Percentiles rank a stretch among this genome's conserved stretches.
Conservation (phyloP, 2,329 filamentous ascomycete species). For the Aspergillus pseudotamarii region DNA sequence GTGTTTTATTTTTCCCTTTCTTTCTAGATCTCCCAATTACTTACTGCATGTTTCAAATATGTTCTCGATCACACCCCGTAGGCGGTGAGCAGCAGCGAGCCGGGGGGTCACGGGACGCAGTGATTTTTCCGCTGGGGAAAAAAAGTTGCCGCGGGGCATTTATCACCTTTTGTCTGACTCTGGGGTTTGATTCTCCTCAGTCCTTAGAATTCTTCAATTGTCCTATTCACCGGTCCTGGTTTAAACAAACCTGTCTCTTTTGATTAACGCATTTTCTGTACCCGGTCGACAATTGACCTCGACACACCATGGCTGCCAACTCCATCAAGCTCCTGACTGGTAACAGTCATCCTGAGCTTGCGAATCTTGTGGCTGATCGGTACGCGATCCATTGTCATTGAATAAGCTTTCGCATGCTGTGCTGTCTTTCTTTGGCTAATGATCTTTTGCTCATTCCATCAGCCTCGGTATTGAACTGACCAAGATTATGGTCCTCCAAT, state of each 20-base stretch:
- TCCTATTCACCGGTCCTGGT: background rate
- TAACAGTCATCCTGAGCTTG: slow-evolving; percentile 73
- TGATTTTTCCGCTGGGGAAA: slow-evolving; percentile 21
- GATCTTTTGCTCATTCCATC: slow-evolving; percentile 12
- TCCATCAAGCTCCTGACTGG: slow-evolving; percentile 75
- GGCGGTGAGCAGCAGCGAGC: slow-evolving; percentile 13
- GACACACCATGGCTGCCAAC: slow-evolving; percentile 65
- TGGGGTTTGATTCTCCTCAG: slow-evolving; percentile 2
- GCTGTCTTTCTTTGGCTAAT: slow-evolving; percentile 9
- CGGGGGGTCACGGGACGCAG: slow-evolving; percentile 15
- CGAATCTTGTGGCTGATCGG: slow-evolving; percentile 69
- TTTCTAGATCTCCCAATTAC: slow-evolving; percentile 4
- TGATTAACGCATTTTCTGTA: slow-evolving; percentile 5
- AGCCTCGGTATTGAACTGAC: slow-evolving; percentile 69
- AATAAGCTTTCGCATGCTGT: background rate
- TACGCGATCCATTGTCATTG: slow-evolving; percentile 39
- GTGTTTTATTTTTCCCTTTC: slow-evolving; percentile 1
- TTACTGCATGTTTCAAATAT: background rate
- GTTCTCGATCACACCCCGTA: background rate
- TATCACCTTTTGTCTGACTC: background rate
- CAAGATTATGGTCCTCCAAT: slow-evolving; percentile 69
- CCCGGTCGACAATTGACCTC: background rate
- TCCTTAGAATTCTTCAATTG: background rate
- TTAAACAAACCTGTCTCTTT: background rate
- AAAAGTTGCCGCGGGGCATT: slow-evolving; percentile 20